Evolutionary conservation across 129 eudicot genomes (phyloP).

Genomic region (Rutidosis leptorrhynchoides): DNA sequence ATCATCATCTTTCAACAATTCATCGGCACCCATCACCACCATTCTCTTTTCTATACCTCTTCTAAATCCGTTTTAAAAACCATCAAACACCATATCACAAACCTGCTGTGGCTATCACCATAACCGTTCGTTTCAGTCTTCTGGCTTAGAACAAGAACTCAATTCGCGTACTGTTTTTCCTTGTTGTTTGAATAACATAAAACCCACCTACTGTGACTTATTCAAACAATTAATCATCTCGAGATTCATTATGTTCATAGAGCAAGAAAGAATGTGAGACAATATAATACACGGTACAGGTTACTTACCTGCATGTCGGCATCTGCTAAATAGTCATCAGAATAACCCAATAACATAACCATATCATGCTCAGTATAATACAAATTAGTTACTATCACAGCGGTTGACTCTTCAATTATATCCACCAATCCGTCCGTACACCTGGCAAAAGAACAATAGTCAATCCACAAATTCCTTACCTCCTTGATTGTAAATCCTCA

Average conservation of each 20-base stretch:
- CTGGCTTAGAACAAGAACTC: no score
- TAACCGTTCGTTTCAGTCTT: no score
- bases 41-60: no score
- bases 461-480: conserved; percentile 80
- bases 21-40: no score
- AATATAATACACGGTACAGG: not conserved
- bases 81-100: no score
- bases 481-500: conserved; percentile 76
- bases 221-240: not conserved
- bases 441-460: conserved; percentile 80
- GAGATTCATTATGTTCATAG: not conserved
- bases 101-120: no score
- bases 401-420: conserved; percentile 75
- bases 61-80: no score
- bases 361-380: conserved; percentile 72
- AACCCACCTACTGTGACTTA: conserved; percentile 91
- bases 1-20: no score
- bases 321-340: conserved; percentile 64
- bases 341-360: conserved; percentile 82
- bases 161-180: no score
- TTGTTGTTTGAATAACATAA: no score
- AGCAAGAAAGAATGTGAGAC: not conserved
- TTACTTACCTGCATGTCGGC: conserved; percentile 80
- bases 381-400: conserved; percentile 68
- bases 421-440: conserved; percentile 91